A percentile compares a stretch with the other conserved stretches of the same genome.
phyloP scores from a whole-genome alignment of 192 early-diverging fungal genomes.

The Piromyces finnis region DNA sequence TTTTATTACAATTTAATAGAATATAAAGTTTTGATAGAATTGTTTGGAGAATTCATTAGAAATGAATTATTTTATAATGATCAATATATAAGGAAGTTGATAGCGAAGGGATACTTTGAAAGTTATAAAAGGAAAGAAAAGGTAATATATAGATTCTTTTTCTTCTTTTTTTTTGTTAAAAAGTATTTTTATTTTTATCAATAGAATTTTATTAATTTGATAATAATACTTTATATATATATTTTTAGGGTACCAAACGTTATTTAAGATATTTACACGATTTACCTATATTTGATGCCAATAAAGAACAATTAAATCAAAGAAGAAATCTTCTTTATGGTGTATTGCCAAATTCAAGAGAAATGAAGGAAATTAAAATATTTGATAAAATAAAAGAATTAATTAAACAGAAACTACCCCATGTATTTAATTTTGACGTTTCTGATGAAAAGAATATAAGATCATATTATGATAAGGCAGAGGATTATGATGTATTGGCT shows the following conservation, averaged over 20 bases:
- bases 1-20: too few species aligned
- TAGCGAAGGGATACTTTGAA: not conserved
- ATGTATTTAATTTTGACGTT: not conserved
- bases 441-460: not conserved
- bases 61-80: not conserved
- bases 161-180: too few species aligned
- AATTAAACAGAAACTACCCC: not conserved
- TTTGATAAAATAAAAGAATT: not conserved
- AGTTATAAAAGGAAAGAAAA: not conserved
- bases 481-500: not conserved
- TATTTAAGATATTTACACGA: not conserved
- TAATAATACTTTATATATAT: too few species aligned
- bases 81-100: not conserved
- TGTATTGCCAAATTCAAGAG: not conserved
- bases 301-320: not conserved
- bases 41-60: not conserved
- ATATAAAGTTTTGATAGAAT: not conserved
- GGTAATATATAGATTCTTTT: too few species aligned
- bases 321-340: not conserved
- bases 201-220: too few species aligned
- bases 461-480: not conserved
- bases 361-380: not conserved
- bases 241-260: not conserved
- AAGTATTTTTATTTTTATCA: too few species aligned
- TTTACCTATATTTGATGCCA: not conserved